Base-by-base conservation (phyloP, 2,329 filamentous ascomycete species). In the Penicillium sp. region DNA sequence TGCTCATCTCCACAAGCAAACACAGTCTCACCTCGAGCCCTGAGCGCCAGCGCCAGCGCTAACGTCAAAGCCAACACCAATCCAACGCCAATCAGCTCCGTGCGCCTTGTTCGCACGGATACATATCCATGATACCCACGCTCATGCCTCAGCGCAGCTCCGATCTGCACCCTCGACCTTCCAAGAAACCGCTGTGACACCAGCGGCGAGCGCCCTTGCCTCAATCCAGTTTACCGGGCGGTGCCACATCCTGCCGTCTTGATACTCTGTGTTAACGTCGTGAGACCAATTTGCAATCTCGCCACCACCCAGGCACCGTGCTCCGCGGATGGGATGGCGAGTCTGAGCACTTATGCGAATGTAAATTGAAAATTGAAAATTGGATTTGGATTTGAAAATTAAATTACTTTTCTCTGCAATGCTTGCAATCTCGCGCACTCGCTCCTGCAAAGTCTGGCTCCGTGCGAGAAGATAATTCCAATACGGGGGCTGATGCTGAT, bases 191-290 rank as follows among this genome's bases (percentile, higher is more conserved):
- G 37, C 39, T 23, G 51, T 61, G 47, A 58, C 55, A 46, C 53
- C 53, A 56, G 51, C 43, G 48, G 49, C 39, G 49, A 42, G 27
- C 34, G 46, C 37, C 43, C 51, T 33, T 26, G 15, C 33, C 30
- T 29, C 46, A 41, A 44, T 52, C 48, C 46, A 20, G 42, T 37
- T 13, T 29, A 26, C 42, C 44, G 43, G 49, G 24, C 17, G 51
- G n/a, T 54, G 54, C 34, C 39, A 56, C 36, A 37, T 41, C 29
- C 21, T 54, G 17, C 45, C 39, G 15, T 53, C 44, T 59, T 56
- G 48, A 45, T 51, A 59, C 52, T 60, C 50, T 62, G 55, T 61
- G 27, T 55, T 55, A 50, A 58, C 52, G 47, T 62, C 51, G 34
- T 42, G 46, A 53, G 52, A 7, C 39, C n/a, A 40, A 42, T 58